These are phyloP conservation scores for Schrenkiella parvula DNA, from an alignment of 345 rosid genomes.

Conservation along the genomic window DNA sequence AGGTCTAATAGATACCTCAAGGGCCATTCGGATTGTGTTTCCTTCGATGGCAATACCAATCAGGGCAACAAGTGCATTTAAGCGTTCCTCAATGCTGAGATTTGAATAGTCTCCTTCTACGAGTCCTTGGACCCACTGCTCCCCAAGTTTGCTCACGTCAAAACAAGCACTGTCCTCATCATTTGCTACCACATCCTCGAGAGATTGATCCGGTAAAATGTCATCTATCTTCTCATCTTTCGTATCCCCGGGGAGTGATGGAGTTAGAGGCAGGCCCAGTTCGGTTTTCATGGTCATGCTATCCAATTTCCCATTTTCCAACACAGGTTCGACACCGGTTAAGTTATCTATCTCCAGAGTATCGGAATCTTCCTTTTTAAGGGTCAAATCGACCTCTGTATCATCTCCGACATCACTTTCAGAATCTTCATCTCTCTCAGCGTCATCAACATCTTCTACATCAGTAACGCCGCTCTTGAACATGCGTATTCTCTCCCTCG, in stretches of 20 bases:
- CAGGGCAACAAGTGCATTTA: conserved; percentile 68
- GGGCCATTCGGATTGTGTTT: conserved; percentile 55
- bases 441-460: conserved; percentile 81
- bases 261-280: conserved; percentile 36
- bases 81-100: conserved; percentile 78
- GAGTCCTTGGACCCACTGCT: conserved; percentile 84
- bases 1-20: conserved; percentile 48
- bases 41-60: conserved; percentile 78
- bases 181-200: conserved; percentile 25
- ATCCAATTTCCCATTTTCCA: conserved; percentile 40
- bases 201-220: conserved; percentile 20
- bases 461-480: conserved; percentile 59
- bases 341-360: conserved; percentile 29
- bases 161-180: conserved; percentile 38
- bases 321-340: conserved; percentile 12
- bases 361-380: conserved; percentile 35
- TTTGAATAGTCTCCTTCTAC: conserved; percentile 75
- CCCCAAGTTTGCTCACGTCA: conserved; percentile 65
- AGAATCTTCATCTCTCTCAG: conserved; percentile 86
- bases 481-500: conserved; percentile 63
- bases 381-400: conserved; percentile 57
- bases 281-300: conserved; percentile 30
- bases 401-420: conserved; percentile 79
- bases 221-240: conserved; percentile 23
- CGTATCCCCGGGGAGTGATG: conserved; percentile 30